Evolutionary conservation across 2,329 filamentous ascomycete genomes (phyloP), one percentile per base, ranked within the genome.

Genomic region (Aurifilum marmelostoma): DNA sequence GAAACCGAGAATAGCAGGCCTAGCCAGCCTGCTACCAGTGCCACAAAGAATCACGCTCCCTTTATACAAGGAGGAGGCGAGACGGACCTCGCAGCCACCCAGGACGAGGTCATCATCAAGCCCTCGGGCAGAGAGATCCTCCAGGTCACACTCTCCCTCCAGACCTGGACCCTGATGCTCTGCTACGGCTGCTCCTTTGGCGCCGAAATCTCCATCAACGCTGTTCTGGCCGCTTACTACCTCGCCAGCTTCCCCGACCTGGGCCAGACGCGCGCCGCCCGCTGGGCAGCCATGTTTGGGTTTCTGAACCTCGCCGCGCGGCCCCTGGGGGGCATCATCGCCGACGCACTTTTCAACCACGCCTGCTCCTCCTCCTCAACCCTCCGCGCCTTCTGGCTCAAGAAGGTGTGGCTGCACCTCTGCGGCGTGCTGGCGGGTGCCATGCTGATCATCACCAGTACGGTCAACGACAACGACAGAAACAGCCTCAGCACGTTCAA

Each of bases 221-320:
- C 85, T 5, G 79, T 89, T 56, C 83, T 91, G 32, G 82, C 84
- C 62, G 79, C 85, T 1, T 90, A 88, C 81, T 88, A 88, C 79
- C 79, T 84, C 73, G 82, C 84, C 74, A 88, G 87, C 80, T 89
- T 89, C 76, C 86, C 87, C 1, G 67, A 75, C n/a, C 82, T 89
- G 1, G 81, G 82, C 24, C 84, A 89, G 77, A 88, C 88, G 1
- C 78, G 80, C 18, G 83, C 87, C 0, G 83, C 87, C 71, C 84
- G 85, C 77, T 88, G 89, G 85, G 91, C 91, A 18, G 78, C 91
- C 72, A 92, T 92, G 83, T 93, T 92, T 77, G 91, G 91, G 34
- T 89, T 93, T 67, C 84, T 93, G 73, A 93, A 93, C 81, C 79
- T 92, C 66, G 77, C 89, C 66, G 89, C 87, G 52, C 84, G 91